phyloP scores from a whole-genome alignment of 495 filamentous ascomycete species.

The Hypomontagnella monticulosa region DNA sequence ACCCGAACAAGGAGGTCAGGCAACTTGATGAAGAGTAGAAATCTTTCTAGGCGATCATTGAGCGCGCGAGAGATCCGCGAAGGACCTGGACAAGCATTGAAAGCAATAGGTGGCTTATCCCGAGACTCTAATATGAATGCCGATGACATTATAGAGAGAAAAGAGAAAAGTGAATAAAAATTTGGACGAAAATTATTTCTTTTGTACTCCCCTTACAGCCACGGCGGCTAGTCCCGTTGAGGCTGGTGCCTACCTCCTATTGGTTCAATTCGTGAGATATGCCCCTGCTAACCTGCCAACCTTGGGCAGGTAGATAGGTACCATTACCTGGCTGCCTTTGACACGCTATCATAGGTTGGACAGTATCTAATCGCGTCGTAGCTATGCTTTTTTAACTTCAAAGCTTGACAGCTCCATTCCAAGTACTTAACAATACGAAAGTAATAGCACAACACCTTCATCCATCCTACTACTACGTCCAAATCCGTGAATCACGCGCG shows the following conservation, averaged over 20 bases:
- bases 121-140: conserved; percentile 99
- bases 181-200: conserved; percentile 27
- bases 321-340: too few species aligned
- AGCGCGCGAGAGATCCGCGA: conserved; percentile 90
- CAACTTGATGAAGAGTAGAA: conserved; percentile 72
- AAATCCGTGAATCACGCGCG: background rate
- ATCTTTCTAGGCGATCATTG: conserved; percentile 95
- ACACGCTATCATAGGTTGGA: too few species aligned
- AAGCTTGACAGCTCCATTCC: conserved; percentile 28
- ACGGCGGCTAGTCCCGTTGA: conserved; percentile 21
- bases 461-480: background rate
- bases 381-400: background rate
- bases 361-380: background rate
- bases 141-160: conserved; percentile 82
- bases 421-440: conserved; percentile 6
- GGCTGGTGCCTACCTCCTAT: conserved; percentile 12
- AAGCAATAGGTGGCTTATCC: conserved; percentile 69
- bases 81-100: conserved; percentile 97
- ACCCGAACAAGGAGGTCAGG: conserved; percentile 63
- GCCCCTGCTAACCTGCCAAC: too few species aligned
- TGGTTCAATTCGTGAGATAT: background rate
- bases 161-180: conserved; percentile 51
- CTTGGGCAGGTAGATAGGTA: too few species aligned
- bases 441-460: conserved; percentile 5
- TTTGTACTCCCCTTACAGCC: conserved; percentile 28